Evolutionary conservation across 768 basidiomycete genomes (phyloP), one percentile per base, ranked within the genome.

Genomic region (Paxillus involutus): DNA sequence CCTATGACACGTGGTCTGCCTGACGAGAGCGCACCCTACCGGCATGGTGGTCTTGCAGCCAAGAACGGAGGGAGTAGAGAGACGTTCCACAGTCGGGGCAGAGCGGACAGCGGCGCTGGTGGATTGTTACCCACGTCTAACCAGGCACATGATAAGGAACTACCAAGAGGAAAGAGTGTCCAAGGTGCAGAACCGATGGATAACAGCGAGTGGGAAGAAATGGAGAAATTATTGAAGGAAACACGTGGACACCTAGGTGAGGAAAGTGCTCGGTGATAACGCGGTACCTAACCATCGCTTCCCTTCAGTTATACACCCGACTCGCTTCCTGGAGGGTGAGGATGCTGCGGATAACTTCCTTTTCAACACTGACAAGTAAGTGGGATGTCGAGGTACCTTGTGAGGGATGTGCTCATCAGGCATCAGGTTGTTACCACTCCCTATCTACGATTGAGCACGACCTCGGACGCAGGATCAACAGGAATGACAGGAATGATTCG

Each of bases 301-400:
- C 4, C 14, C 9, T n/a, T 37, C 60, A 96, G 95, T 98, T 37
- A 51, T 91, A 11, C 90, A 90, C 72, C 86, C 95, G 2, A 89
- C 78, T 14, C 83, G 85, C 11, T 98, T 98, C 75, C 65, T 98
- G 56, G 95, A 98, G 70, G 89, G 84, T n/a, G 95, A 98, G 71
- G 93, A 96, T 65, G 77, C 84, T 1, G 86, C 89, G 6, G 88
- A 95, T 59, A 98, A 98, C 68, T 96, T 97, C 75, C 73, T 97
- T 56, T 96, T 96, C 73, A 91, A 90, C 64, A 83, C 91, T 29
- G 94, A 96, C 65, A 79, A 81, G 89, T 87, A 58, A 55, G 79
- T 67, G 30, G 10, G 10, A 11, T 43, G 35, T 40, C 32, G 41
- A 35, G 35, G 14, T 35, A 14, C 14, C 33, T 44, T 17, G 3